Evolutionary conservation across 441 rosid genomes (phyloP), one percentile per base, ranked within the genome.

Genomic region (Bruguiera hainesii): DNA sequence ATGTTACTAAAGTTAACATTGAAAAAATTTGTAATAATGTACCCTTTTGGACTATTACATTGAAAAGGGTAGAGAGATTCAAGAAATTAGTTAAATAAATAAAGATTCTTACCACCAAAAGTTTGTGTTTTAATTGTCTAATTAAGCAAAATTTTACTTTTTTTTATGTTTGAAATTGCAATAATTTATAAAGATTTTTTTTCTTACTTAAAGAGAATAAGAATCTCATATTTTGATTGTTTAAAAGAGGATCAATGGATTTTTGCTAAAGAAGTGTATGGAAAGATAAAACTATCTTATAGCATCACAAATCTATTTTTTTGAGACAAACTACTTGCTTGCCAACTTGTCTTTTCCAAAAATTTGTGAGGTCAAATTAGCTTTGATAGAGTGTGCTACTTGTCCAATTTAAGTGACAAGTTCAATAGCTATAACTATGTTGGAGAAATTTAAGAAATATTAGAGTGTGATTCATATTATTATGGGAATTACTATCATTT

Each of bases 21-120:
- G 23, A 23, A 0, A 79, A 65, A 0, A 35, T 73, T 42, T 7
- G 59, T 30, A 59, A 76, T 13, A 70, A 21, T 66, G 68, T 23
- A 23, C 23, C 23, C 23, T 23, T 23, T 0, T 23, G 23, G 23
- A 23, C 49, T 1, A 19, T 56, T 1, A 37, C 63, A 0, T 51
- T 64, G 1, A 71, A 31, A 50, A 57, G 55, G 30, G 4, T 9
- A 7, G 6, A 71, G 21, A 63, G 20, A 2, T 67, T 74, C 51
- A 56, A 69, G 28, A 46, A 66, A 13, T 8, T 5, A 0, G 15
- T 59, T 25, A 20, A 10, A 8, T 29, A 65, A 10, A 7, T 49
- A 1, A 5, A 58, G 1, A 29, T 61, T 19, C 6, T 69, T 11
- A 20, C 4, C 1, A 57, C 29, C 6, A 65, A 68, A 28, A 59